phyloP scores from a whole-genome alignment of 371 early-diverging fungal species.

The Mucor piriformis region DNA sequence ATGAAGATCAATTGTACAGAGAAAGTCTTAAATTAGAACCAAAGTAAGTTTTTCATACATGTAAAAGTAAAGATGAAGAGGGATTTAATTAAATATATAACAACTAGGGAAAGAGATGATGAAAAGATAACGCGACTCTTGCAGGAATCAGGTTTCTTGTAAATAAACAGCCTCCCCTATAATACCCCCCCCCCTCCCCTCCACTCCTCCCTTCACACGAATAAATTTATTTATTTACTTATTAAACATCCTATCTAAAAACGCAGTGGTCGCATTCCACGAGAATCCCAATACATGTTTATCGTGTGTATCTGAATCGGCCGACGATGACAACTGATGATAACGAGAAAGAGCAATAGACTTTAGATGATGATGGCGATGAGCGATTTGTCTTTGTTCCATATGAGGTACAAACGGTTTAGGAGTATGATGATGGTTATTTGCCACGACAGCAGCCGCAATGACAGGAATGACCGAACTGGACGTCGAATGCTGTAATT shows the following conservation, averaged over 20 bases:
- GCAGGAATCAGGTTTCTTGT: constrained; percentile 88
- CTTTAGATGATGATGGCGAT: constrained; percentile 27
- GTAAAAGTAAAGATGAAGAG: constrained; percentile 1
- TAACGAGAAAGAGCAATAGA: constrained; percentile 18
- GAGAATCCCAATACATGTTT: background rate
- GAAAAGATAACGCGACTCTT: constrained; percentile 86
- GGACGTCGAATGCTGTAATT: background rate
- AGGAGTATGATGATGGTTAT: background rate
- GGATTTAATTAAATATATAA: too few species aligned
- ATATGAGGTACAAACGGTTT: constrained; percentile 14
- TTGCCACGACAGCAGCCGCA: background rate
- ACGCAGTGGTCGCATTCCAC: background rate
- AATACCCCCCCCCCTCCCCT: background rate
- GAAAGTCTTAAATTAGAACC: constrained; percentile 86
- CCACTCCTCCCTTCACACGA: background rate
- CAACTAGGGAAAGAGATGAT: constrained; percentile 79
- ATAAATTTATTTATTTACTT: background rate
- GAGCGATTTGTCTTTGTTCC: constrained; percentile 25
- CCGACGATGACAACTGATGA: background rate
- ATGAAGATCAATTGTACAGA: constrained; percentile 69
- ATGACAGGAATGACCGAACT: constrained; percentile 1
- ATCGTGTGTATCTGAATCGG: background rate
- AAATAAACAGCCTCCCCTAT: constrained; percentile 11
- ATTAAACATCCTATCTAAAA: background rate
- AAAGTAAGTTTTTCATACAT: constrained; percentile 43